Percentiles rank a stretch among this genome's conserved stretches.
Evolutionary conservation across 345 rosid genomes (phyloP).

Genomic region (Fremontodendron californicum): DNA sequence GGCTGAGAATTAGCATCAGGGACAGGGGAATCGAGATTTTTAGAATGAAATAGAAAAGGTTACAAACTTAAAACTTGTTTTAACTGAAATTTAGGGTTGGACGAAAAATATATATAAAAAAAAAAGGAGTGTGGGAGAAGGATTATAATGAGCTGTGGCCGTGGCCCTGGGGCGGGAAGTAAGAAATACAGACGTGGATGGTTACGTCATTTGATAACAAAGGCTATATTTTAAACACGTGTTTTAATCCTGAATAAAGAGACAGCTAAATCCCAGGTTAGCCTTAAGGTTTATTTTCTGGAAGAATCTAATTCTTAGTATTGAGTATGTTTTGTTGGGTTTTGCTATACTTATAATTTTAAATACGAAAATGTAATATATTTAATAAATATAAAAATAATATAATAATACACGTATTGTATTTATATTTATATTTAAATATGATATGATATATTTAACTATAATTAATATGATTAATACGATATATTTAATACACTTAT

Average conservation of each 20-base stretch:
- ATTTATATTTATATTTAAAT: too few relatives aligned
- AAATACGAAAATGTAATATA: too few relatives aligned
- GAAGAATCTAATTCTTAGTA: background rate
- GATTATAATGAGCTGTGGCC: background rate
- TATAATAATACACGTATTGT: too few relatives aligned
- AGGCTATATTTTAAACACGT: background rate
- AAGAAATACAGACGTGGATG: background rate
- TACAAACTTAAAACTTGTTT: background rate
- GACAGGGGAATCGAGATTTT: background rate
- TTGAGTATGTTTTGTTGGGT: background rate
- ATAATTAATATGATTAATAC: too few relatives aligned
- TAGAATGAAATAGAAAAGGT: background rate
- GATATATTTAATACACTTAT: too few relatives aligned
- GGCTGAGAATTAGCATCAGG: background rate
- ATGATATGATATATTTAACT: too few relatives aligned
- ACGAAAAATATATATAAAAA: background rate
- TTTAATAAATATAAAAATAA: too few relatives aligned
- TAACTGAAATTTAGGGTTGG: background rate
- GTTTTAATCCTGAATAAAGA: background rate
- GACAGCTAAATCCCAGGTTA: background rate
- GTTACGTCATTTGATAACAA: background rate
- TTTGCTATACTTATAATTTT: too few relatives aligned
- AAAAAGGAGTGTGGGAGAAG: background rate
- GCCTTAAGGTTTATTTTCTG: background rate
- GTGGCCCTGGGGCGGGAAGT: conserved; percentile 16